Conservation (phyloP, 768 basidiomycete species). For the Neoboletus subvelutipes region DNA sequence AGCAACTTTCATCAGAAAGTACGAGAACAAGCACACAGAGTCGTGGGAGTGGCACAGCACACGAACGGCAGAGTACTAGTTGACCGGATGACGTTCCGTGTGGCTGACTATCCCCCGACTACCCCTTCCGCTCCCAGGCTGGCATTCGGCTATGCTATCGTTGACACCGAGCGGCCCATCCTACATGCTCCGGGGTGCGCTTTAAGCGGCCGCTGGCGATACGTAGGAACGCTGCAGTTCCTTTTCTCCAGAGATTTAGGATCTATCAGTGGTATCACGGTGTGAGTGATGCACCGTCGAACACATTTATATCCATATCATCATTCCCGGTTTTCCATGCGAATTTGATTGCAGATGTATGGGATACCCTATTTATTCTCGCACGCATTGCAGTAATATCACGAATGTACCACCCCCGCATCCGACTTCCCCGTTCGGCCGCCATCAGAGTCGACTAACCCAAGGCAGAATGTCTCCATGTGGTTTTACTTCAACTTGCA, state of each 20-base stretch:
- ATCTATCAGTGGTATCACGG: background rate
- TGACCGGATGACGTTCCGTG: background rate
- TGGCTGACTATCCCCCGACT: background rate
- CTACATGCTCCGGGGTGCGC: background rate
- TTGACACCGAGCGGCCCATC: background rate
- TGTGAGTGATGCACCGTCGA: background rate
- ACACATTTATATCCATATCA: background rate
- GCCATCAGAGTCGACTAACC: background rate
- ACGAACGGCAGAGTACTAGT: background rate
- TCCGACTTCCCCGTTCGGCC: background rate
- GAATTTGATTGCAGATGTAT: background rate
- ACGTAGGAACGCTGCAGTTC: background rate
- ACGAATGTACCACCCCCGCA: background rate
- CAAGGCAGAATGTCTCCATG: background rate
- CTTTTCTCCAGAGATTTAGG: background rate
- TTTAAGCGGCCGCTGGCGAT: background rate
- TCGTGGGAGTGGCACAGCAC: slow-evolving; percentile 7
- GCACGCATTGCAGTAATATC: background rate
- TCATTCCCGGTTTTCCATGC: background rate
- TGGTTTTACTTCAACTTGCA: background rate
- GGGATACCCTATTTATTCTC: background rate
- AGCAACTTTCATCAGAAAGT: slow-evolving; percentile 8
- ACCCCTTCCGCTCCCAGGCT: background rate
- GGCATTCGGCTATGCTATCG: slow-evolving; percentile 22
- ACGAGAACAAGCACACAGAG: slow-evolving; percentile 13